Conservation (phyloP, 805 yeast species). For the Kuraishia floccosa region DNA sequence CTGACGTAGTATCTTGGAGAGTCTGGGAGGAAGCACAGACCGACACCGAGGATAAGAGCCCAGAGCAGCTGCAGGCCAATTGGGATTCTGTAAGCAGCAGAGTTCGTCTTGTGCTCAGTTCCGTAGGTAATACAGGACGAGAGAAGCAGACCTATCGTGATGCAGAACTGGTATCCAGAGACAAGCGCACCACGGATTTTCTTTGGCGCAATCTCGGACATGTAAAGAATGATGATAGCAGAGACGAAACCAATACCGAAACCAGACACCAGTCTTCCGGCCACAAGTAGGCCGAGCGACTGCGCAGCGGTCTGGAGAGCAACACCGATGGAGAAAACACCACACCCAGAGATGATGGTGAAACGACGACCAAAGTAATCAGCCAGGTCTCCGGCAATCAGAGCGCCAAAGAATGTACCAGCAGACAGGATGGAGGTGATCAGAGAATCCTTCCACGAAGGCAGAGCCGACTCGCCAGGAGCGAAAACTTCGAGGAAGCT, state of each 20-base stretch:
- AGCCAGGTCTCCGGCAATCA: conserved; percentile 44
- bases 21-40: conserved; percentile 62
- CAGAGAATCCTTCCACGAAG: conserved; percentile 24
- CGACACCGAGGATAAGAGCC: conserved; percentile 50
- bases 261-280: conserved; percentile 69
- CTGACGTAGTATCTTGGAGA: conserved; percentile 63
- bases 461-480: conserved; percentile 8
- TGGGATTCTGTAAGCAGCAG: conserved; percentile 65
- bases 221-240: conserved; percentile 68
- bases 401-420: conserved; percentile 63
- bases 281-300: conserved; percentile 37
- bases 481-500: conserved; percentile 22
- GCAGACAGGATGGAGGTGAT: conserved; percentile 66
- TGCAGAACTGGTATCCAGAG: conserved; percentile 52
- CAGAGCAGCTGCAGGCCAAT: conserved; percentile 63
- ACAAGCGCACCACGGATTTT: conserved; percentile 74
- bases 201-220: conserved; percentile 70
- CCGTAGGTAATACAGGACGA: conserved; percentile 67
- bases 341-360: conserved; percentile 30
- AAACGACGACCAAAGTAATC: conserved; percentile 35
- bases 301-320: conserved; percentile 30
- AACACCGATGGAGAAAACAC: conserved; percentile 36
- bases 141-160: conserved; percentile 61
- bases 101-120: conserved; percentile 36
- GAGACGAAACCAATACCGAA: conserved; percentile 70